Base-by-base conservation (phyloP, 2,329 filamentous ascomycete species). In the Cyphellophora europaea region DNA sequence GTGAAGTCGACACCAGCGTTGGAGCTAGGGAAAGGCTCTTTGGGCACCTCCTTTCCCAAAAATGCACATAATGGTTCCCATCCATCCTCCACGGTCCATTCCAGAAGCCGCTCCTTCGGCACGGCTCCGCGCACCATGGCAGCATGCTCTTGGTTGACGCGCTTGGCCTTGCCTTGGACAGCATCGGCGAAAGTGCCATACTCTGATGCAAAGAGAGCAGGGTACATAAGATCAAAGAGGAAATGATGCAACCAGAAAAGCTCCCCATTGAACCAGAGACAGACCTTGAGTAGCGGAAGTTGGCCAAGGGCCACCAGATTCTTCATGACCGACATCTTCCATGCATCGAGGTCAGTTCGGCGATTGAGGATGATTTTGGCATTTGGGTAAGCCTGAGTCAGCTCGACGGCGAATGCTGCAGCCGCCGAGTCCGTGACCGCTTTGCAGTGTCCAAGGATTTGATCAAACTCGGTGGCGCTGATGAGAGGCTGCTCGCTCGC, bases 11-110 rank as follows among this genome's bases (percentile, higher is more conserved):
- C n/a, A 25, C 21, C n/a, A 25, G 21, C 21, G n/a, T 25, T 25
- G 8, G 8, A 8, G 21, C n/a, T 25, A 0, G 63, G 63, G 41
- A 66, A 66, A 0, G 54, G 49, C 14, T 48, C 35, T 21, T 52
- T 48, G 8, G 63, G 64, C 0, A 58, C 48, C 10, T 57, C 52
- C 23, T 57, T 59, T 0, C 52, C 59, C 21, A 67, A 37, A 27
- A 66, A 65, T 38, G 52, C 43, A 40, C 66, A 70, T 18, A 71
- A 47, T 4, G 64, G 61, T 19, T 47, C 56, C 66, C 66, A 70
- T 0, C 63, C 65, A 32, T 69, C 59, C 29, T 54, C 45, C 0
- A 56, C 49, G 33, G 53, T 47, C 28, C 51, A 56, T 38, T 59
- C 53, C 11, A 58, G 41, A 8, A 25, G 21, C 21, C 8, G 8